A percentile compares a stretch with the other conserved stretches of the same genome.
phyloP scores from a whole-genome alignment of 768 basidiomycete species.

The Artomyces pyxidatus region DNA sequence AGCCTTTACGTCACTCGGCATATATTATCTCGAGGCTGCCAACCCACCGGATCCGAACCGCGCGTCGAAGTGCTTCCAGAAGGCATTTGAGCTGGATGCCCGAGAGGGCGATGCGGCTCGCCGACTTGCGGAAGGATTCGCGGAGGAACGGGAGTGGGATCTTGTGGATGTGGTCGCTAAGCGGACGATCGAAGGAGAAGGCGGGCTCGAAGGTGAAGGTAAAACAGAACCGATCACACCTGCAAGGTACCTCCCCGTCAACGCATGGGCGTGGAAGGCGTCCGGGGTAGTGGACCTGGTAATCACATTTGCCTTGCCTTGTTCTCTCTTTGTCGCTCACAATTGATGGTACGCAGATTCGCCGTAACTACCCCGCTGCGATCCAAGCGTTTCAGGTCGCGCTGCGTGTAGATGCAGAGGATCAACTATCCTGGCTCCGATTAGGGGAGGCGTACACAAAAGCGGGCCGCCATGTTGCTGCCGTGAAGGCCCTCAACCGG shows the following conservation, averaged over 20 bases:
- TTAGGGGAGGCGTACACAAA: slow-evolving; percentile 88
- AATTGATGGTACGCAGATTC: slow-evolving; percentile 37
- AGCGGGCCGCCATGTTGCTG: slow-evolving; percentile 83
- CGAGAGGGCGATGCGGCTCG: slow-evolving; percentile 80
- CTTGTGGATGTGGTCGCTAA: slow-evolving; percentile 91
- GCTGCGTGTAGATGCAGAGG: slow-evolving; percentile 67
- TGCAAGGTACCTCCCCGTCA: slow-evolving; percentile 57
- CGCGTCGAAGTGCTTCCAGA: slow-evolving; percentile 94
- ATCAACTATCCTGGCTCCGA: slow-evolving; percentile 80
- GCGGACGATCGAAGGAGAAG: slow-evolving; percentile 90
- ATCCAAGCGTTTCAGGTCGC: slow-evolving; percentile 85
- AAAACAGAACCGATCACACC: slow-evolving; percentile 21
- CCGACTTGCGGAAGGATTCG: slow-evolving; percentile 81
- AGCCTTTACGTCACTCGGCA: slow-evolving; percentile 87
- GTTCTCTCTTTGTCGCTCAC: not conserved
- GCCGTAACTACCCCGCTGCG: slow-evolving; percentile 60
- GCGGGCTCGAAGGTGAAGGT: slow-evolving; percentile 46
- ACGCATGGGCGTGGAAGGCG: slow-evolving; percentile 98
- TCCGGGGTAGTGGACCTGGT: slow-evolving; percentile 88
- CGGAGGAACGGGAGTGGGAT: slow-evolving; percentile 92
- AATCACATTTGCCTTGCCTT: slow-evolving; percentile 22
- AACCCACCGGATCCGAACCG: slow-evolving; percentile 73
- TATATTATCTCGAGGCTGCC: slow-evolving; percentile 71
- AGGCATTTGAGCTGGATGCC: slow-evolving; percentile 94
- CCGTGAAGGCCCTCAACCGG: slow-evolving; percentile 75